These are phyloP conservation scores for Penicillium sp. DNA, from an alignment of 2,329 filamentous ascomycete species.

Conservation along the genomic window DNA sequence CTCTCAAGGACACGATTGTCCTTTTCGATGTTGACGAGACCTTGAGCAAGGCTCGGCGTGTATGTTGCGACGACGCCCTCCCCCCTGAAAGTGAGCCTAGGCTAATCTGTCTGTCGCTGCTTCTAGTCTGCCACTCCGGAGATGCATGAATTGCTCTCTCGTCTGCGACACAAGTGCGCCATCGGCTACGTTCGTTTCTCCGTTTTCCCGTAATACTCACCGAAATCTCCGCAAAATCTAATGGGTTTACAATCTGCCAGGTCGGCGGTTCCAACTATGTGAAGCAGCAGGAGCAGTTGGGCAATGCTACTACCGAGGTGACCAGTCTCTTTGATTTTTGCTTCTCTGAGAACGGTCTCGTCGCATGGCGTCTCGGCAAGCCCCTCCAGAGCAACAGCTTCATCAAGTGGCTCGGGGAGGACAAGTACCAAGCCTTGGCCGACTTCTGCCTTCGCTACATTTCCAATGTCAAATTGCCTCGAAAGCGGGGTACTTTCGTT, in stretches of 20 bases:
- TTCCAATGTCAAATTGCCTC: conserved; percentile 54
- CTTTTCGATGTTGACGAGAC: conserved; percentile 97
- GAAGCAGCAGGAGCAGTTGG: conserved; percentile 96
- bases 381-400: conserved; percentile 74
- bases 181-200: conserved; percentile 27
- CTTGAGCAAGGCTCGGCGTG: conserved; percentile 72
- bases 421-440: conserved; percentile 58
- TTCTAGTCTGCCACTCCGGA: conserved; percentile 63
- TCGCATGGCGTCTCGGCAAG: conserved; percentile 76
- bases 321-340: conserved; percentile 91
- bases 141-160: conserved; percentile 73
- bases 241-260: conserved; percentile 16
- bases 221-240: conserved; percentile 7
- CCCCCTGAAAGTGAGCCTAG: not conserved
- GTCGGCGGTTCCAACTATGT: conserved; percentile 82
- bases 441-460: conserved; percentile 57
- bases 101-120: conserved; percentile 2
- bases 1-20: conserved; percentile 84
- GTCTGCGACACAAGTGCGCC: conserved; percentile 59
- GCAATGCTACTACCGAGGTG: conserved; percentile 61
- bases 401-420: conserved; percentile 86
- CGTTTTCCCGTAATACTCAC: conserved; percentile 1
- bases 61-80: conserved; percentile 40
- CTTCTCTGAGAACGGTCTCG: conserved; percentile 95
- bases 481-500: conserved; percentile 61